Conservation (phyloP, 345 rosid genomes). For the Gossypium longicalyx region DNA sequence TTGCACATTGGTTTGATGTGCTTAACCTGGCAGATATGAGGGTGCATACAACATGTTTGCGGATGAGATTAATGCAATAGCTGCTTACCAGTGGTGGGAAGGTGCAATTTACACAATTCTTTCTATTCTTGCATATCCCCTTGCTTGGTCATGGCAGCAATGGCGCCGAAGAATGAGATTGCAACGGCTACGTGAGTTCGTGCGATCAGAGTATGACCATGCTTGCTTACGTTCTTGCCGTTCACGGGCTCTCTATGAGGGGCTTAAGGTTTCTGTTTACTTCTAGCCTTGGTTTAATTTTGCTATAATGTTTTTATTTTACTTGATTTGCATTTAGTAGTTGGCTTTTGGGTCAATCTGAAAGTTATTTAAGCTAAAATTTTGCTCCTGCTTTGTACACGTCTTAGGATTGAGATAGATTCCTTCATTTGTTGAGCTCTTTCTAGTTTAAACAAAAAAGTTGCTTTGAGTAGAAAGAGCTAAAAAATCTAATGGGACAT, state of each 20-base stretch:
- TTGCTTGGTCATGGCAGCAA: conserved; percentile 99
- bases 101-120: conserved; percentile 86
- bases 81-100: conserved; percentile 99
- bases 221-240: conserved; percentile 98
- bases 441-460: not conserved
- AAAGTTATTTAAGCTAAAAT: not conserved
- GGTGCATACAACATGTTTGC: conserved; percentile 90
- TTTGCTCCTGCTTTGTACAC: not conserved
- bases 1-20: conserved; percentile 16
- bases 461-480: not conserved
- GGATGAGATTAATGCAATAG: conserved; percentile 90
- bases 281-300: conserved; percentile 1
- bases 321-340: not conserved
- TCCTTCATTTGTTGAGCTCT: not conserved
- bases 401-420: not conserved
- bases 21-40: conserved; percentile 65
- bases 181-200: conserved; percentile 91
- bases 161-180: conserved; percentile 84
- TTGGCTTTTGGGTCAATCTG: not conserved
- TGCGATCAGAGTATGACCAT: conserved; percentile 97
- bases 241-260: conserved; percentile 97
- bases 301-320: not conserved
- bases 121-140: conserved; percentile 69
- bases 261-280: conserved; percentile 69
- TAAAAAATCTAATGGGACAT: not conserved